Evolutionary conservation across 2,329 filamentous ascomycete genomes (phyloP), one percentile per base, ranked within the genome.

Genomic region (Fusarium verticillioides): DNA sequence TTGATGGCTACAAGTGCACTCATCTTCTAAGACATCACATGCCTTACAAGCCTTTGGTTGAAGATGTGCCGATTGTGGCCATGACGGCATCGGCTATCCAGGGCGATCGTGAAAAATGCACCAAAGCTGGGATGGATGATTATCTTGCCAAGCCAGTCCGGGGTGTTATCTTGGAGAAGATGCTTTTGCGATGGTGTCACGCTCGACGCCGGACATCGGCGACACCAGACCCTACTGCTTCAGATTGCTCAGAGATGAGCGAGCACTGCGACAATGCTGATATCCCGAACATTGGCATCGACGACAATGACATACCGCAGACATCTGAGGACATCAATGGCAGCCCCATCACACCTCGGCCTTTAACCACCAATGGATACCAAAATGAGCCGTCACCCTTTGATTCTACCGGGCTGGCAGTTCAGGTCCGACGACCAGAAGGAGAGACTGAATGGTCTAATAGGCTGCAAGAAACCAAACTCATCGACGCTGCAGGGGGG

Each of bases 71-170:
- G 1, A 94, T 95, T 57, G 90, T 95, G 42, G 93, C 93, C n/a
- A 94, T 95, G 91, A 95, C 93, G 1, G 93, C 92, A 9, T 93
- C 90, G 8, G 93, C 93, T 1, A 94, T 94, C 44, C 91, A 94
- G 78, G 93, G 93, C 9, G 93, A 95, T 76, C 86, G 88, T 54
- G 92, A 94, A 78, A 94, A 94, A 78, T 94, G 92, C 78, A 88
- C 89, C 67, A 87, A 87, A 69, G 91, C 92, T 13, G 93, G 93
- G 37, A 94, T 94, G 93, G 92, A 94, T 73, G 92, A 93, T 77
- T 92, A 93, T 76, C 83, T 94, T 15, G 85, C 90, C n/a, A 93
- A 93, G 77, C 93, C 92, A 4, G 92, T 94, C 44, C 92, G 91
- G 75, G 89, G 91, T 73, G 87, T 87, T 58, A 87, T 90, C 9